Evolutionary conservation across 768 basidiomycete genomes (phyloP).

Genomic region (Galerina sulciceps): DNA sequence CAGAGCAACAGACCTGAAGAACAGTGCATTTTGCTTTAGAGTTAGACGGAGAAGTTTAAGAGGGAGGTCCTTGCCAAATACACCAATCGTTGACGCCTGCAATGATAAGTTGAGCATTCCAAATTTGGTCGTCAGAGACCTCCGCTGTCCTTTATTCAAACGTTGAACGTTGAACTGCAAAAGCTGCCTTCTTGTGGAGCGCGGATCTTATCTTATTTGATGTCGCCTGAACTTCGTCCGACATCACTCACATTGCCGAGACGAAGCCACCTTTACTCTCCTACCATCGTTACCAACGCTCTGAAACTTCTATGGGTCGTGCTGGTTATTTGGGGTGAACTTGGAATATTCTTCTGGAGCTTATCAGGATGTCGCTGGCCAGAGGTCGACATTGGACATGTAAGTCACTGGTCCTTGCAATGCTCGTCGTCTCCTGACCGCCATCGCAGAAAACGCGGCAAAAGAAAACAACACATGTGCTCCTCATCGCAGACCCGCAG

Average conservation of each 20-base stretch:
- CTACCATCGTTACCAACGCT: slow-evolving; percentile 35
- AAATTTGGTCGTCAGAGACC: too few species aligned
- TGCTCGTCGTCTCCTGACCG: not conserved
- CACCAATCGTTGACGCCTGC: too few species aligned
- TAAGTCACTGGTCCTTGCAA: slow-evolving; percentile 10
- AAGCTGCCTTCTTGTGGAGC: too few species aligned
- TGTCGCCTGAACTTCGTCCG: slow-evolving; percentile 14
- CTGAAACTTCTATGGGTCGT: slow-evolving; percentile 58
- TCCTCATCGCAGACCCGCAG: slow-evolving; percentile 75
- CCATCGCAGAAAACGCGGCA: slow-evolving; percentile 5
- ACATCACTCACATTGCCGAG: slow-evolving; percentile 14
- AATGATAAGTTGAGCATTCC: too few species aligned
- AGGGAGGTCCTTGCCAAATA: too few species aligned
- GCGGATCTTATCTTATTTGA: not conserved
- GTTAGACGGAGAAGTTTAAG: too few species aligned
- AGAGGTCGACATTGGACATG: slow-evolving; percentile 31
- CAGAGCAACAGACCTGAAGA: too few species aligned
- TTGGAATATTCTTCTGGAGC: slow-evolving; percentile 61
- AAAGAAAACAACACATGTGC: slow-evolving; percentile 51
- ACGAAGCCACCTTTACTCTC: slow-evolving; percentile 19
- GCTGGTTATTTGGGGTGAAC: slow-evolving; percentile 67
- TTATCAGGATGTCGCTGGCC: slow-evolving; percentile 69
- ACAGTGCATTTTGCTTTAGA: too few species aligned
- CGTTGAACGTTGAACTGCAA: too few species aligned
- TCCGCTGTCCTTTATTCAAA: too few species aligned